Conservation (phyloP, 225 moss, liverwort and hornwort genomes). For the Pseudoscleropodium purum region DNA sequence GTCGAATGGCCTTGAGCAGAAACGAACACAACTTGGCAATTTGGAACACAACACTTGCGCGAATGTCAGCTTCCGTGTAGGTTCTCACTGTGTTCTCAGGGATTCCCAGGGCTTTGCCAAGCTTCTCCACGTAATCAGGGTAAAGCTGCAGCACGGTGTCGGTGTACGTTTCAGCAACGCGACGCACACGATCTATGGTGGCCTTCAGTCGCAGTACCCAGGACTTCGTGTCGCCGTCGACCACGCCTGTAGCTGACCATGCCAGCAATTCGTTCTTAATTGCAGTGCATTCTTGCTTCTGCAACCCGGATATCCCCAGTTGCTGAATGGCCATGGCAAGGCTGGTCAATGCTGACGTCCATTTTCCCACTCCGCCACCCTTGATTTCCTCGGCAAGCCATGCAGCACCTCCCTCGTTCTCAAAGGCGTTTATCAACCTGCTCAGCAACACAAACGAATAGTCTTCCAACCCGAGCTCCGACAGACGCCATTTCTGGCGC, state of each 20-base stretch:
- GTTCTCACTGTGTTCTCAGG: constrained; percentile 79
- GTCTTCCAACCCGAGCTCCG: constrained; percentile 90
- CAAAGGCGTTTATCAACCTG: constrained; percentile 80
- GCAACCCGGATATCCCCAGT: constrained; percentile 74
- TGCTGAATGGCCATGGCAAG: constrained; percentile 79
- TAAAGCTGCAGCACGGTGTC: constrained; percentile 85
- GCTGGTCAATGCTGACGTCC: constrained; percentile 68
- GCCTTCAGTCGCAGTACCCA: constrained; percentile 84
- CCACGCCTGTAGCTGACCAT: constrained; percentile 63
- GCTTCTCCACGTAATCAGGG: constrained; percentile 61
- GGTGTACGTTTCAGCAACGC: constrained; percentile 79
- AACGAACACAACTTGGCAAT: constrained; percentile 82
- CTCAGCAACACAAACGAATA: constrained; percentile 92
- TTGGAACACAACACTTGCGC: constrained; percentile 95
- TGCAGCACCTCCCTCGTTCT: constrained; percentile 59
- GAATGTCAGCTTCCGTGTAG: constrained; percentile 88
- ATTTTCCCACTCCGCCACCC: constrained; percentile 38
- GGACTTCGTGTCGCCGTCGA: constrained; percentile 33
- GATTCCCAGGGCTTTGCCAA: constrained; percentile 88
- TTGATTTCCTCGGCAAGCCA: constrained; percentile 63
- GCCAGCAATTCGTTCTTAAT: constrained; percentile 81
- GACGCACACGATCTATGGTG: constrained; percentile 76
- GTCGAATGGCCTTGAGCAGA: constrained; percentile 73
- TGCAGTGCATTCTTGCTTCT: constrained; percentile 73
- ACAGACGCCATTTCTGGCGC: constrained; percentile 97